Evolutionary conservation across 2,329 filamentous ascomycete genomes (phyloP).

Genomic region (Verticillium nubilum): DNA sequence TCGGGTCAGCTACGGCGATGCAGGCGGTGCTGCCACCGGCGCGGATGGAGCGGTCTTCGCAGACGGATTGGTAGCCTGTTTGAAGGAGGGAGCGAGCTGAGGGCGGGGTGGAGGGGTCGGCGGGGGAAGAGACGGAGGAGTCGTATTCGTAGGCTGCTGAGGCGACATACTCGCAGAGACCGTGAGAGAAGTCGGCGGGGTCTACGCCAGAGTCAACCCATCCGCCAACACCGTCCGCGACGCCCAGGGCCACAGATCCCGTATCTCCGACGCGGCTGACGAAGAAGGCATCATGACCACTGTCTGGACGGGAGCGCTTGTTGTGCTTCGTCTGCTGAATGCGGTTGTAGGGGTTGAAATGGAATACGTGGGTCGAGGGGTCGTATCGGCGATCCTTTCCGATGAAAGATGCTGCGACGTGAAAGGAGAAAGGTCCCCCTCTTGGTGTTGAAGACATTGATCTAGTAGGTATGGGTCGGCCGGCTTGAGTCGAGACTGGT

Average conservation of each 20-base stretch:
- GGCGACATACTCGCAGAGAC: constrained; percentile 90
- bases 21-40: constrained; percentile 92
- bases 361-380: constrained; percentile 63
- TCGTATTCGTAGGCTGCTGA: constrained; percentile 59
- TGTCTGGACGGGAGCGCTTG: constrained; percentile 62
- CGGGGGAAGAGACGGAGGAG: constrained; percentile 25
- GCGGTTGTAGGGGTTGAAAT: constrained; percentile 62
- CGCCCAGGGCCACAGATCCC: constrained; percentile 72
- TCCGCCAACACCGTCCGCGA: constrained; percentile 92
- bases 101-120: constrained; percentile 28
- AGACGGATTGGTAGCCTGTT: constrained; percentile 76
- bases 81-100: constrained; percentile 71
- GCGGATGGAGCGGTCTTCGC: constrained; percentile 63
- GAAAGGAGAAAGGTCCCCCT: constrained; percentile 51
- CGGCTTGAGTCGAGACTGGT: background rate
- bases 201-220: constrained; percentile 93
- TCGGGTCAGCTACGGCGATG: constrained; percentile 68
- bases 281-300: constrained; percentile 96
- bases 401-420: constrained; percentile 69
- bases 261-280: constrained; percentile 71
- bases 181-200: constrained; percentile 91
- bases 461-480: background rate
- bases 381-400: constrained; percentile 67
- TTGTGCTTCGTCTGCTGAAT: constrained; percentile 47
- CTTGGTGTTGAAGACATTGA: background rate